Evolutionary conservation across 257 asterid genomes (phyloP), one percentile per base, ranked within the genome.

Genomic region (Solanum chiquidenum): DNA sequence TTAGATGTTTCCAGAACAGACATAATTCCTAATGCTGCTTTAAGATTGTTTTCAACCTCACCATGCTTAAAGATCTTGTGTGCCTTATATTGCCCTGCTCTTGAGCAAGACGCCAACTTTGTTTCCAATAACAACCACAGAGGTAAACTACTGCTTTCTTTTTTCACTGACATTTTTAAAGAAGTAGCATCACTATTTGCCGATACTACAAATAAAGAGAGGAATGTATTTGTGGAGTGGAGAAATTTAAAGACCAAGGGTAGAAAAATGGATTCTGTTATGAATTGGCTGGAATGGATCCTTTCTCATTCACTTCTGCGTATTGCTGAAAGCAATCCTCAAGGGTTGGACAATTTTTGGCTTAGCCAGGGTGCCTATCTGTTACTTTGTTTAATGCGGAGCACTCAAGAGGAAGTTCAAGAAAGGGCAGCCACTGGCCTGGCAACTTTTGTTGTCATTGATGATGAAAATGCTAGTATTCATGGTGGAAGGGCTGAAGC

Each of bases 361-460:
- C 95, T 94, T 84, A 89, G 90, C 83, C 98, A 95, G 91, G 98
- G 98, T 76, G 92, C 97, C 49, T 46, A 86, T 88, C 91, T 95
- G 91, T 90, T 95, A 86, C 95, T 94, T 72, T 91, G 91, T 89
- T 91, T 93, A 92, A 90, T 93, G 96, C 98, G 89, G 89, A 95
- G 98, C 85, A 74, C 92, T 23, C 94, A 92, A 84, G 98, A 93
- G 92, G 98, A 95, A 90, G 95, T 95, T 89, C 97, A 94, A 90
- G 98, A 95, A 90, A 94, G 98, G 91, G 96, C 98, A 80, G 98
- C 96, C 49, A 93, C 95, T 4, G 98, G 95, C 84, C 93, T 95
- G 86, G 98, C 98, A 60, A 92, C 93, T 82, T 94, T 94, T 90
- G 98, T 93, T 7, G 96, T 94, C 89, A 93, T 91, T 38, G 98